Percentiles rank a stretch among this genome's conserved stretches.
phyloP scores from a whole-genome alignment of 1,139 yeast genomes.

The Zygosaccharomyces sapae region DNA sequence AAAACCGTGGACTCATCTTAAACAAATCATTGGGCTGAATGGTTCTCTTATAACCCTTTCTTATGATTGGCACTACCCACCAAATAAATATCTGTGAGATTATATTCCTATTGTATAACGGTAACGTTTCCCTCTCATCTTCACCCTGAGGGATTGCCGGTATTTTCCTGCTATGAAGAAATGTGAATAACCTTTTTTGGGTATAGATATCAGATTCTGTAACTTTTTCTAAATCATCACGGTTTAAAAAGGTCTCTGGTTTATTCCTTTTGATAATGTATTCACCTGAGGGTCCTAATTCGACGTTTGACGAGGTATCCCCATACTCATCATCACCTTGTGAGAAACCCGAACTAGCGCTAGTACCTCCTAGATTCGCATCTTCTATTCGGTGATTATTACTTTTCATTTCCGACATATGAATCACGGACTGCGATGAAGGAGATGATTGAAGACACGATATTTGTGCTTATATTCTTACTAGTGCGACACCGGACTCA shows the following conservation, averaged over 20 bases:
- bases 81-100: slow-evolving; percentile 44
- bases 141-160: slow-evolving; percentile 51
- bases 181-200: slow-evolving; percentile 41
- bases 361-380: not conserved
- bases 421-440: not conserved
- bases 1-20: slow-evolving; percentile 48
- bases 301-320: slow-evolving; percentile 3
- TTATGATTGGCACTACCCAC: slow-evolving; percentile 59
- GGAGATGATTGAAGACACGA: too few species aligned
- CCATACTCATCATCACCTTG: not conserved
- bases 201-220: slow-evolving; percentile 34
- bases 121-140: slow-evolving; percentile 47
- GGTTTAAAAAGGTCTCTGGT: slow-evolving; percentile 33
- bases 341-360: slow-evolving; percentile 7
- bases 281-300: slow-evolving; percentile 20
- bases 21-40: slow-evolving; percentile 61
- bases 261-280: slow-evolving; percentile 26
- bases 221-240: slow-evolving; percentile 33
- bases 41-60: slow-evolving; percentile 64
- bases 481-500: too few species aligned
- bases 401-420: not conserved
- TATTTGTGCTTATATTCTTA: too few species aligned
- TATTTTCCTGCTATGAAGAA: slow-evolving; percentile 40
- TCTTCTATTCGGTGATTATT: not conserved
- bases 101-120: slow-evolving; percentile 38